A percentile compares a stretch with the other conserved stretches of the same genome.
Evolutionary conservation across 2,329 filamentous ascomycete species (phyloP).

Genomic region (Dothistroma septosporum): DNA sequence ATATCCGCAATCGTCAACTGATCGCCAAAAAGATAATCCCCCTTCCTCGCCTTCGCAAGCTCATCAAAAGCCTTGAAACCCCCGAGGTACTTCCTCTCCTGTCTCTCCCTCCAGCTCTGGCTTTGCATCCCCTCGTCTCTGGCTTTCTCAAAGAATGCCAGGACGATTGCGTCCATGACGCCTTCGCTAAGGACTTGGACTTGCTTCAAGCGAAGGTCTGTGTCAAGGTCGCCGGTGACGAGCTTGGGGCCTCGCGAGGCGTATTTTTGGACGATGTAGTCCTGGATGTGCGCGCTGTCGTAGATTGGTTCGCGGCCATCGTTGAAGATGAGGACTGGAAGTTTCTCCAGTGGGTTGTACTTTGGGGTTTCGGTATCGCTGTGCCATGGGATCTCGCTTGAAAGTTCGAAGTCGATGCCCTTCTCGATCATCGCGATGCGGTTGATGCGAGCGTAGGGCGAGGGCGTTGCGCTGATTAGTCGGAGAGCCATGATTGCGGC

Average conservation of each 20-base stretch:
- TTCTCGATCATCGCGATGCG: slow-evolving; percentile 22
- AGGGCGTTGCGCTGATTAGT: slow-evolving; percentile 20
- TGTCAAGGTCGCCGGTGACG: slow-evolving; percentile 17
- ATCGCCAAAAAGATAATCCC: slow-evolving; percentile 15
- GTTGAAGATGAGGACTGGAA: slow-evolving; percentile 20
- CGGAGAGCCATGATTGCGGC: background rate
- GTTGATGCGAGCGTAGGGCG: slow-evolving; percentile 22
- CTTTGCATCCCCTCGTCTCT: slow-evolving; percentile 12
- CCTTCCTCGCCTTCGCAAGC: slow-evolving; percentile 9
- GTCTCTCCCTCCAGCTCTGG: slow-evolving; percentile 13
- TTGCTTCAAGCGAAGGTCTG: slow-evolving; percentile 15
- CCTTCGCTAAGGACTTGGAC: slow-evolving; percentile 17
- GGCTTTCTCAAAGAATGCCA: slow-evolving; percentile 19
- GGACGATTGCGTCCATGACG: slow-evolving; percentile 20
- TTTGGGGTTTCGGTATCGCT: slow-evolving; percentile 16
- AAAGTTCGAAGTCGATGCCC: slow-evolving; percentile 16
- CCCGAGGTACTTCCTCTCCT: slow-evolving; percentile 19
- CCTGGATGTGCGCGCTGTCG: slow-evolving; percentile 22
- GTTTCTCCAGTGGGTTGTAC: slow-evolving; percentile 24
- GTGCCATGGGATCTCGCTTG: slow-evolving; percentile 19
- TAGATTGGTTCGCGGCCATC: slow-evolving; percentile 19
- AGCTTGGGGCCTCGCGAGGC: slow-evolving; percentile 13
- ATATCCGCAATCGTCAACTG: slow-evolving; percentile 23
- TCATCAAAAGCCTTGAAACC: slow-evolving; percentile 16
- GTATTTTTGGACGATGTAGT: slow-evolving; percentile 20